Conservation (phyloP, 371 early-diverging fungal genomes). For the Mucor racemosus region DNA sequence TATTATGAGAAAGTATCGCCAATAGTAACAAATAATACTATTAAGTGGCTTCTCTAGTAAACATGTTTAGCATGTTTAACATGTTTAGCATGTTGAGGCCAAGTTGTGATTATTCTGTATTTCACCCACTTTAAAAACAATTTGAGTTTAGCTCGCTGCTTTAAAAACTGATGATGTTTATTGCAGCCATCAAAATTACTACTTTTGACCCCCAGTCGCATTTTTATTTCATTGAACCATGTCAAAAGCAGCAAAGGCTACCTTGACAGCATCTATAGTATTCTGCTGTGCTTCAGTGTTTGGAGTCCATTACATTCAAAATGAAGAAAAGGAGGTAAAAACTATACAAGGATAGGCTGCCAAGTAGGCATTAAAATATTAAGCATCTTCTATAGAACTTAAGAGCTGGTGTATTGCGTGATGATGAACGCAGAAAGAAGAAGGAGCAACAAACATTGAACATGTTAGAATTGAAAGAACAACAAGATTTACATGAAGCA, state of each 20-base stretch:
- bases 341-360: neutral
- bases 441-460: slow-evolving; percentile 46
- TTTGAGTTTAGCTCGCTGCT: neutral
- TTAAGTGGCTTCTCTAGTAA: no score
- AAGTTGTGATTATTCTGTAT: neutral
- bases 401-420: slow-evolving; percentile 44
- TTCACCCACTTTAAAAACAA: neutral
- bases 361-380: neutral
- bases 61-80: no score
- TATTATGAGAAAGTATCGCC: no score
- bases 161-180: neutral
- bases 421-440: slow-evolving; percentile 46
- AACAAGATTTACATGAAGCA: slow-evolving; percentile 49
- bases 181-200: neutral
- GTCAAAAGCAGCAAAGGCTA: slow-evolving; percentile 45
- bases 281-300: slow-evolving; percentile 50
- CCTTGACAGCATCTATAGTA: slow-evolving; percentile 49
- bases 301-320: slow-evolving; percentile 58
- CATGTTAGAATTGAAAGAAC: slow-evolving; percentile 51
- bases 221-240: slow-evolving; percentile 10
- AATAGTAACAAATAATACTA: no score
- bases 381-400: slow-evolving; percentile 20
- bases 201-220: neutral
- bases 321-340: slow-evolving; percentile 51
- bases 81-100: no score